Evolutionary conservation across 371 early-diverging fungal genomes (phyloP).

Genomic region (Mortierella sp.): DNA sequence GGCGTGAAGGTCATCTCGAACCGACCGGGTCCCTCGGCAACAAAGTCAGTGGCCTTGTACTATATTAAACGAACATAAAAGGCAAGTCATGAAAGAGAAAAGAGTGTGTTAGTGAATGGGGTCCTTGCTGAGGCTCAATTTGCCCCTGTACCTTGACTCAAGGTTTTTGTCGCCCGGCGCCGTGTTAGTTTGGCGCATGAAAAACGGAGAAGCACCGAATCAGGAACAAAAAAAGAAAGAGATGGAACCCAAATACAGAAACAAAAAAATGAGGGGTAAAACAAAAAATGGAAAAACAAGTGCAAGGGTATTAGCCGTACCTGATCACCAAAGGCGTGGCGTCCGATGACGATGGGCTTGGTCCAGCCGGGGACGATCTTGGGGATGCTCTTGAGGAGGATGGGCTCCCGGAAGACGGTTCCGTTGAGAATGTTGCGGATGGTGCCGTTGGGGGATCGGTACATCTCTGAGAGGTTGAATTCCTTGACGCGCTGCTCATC

Average conservation of each 20-base stretch:
- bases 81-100: not conserved
- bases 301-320: slow-evolving; percentile 58
- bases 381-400: slow-evolving; percentile 90
- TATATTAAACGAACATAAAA: slow-evolving; percentile 35
- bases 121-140: slow-evolving; percentile 5
- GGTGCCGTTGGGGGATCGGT: slow-evolving; percentile 98
- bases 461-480: slow-evolving; percentile 96
- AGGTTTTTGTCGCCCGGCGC: not conserved
- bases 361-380: slow-evolving; percentile 96
- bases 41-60: slow-evolving; percentile 97
- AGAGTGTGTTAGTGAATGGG: not conserved
- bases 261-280: not conserved
- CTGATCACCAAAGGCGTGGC: slow-evolving; percentile 98
- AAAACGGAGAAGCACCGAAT: not conserved
- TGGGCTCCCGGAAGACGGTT: slow-evolving; percentile 98
- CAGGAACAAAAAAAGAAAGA: not conserved
- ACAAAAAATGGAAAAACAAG: not conserved
- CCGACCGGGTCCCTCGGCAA: slow-evolving; percentile 90
- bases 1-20: slow-evolving; percentile 93
- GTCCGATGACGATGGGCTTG: slow-evolving; percentile 95
- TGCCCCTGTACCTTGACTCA: not conserved
- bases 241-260: not conserved
- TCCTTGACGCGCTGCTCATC: slow-evolving; percentile 97
- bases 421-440: slow-evolving; percentile 97
- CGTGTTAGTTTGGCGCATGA: not conserved